These are phyloP conservation scores for Casuarina equisetifolia DNA, from an alignment of 306 rosid species.

Conservation along the genomic window DNA sequence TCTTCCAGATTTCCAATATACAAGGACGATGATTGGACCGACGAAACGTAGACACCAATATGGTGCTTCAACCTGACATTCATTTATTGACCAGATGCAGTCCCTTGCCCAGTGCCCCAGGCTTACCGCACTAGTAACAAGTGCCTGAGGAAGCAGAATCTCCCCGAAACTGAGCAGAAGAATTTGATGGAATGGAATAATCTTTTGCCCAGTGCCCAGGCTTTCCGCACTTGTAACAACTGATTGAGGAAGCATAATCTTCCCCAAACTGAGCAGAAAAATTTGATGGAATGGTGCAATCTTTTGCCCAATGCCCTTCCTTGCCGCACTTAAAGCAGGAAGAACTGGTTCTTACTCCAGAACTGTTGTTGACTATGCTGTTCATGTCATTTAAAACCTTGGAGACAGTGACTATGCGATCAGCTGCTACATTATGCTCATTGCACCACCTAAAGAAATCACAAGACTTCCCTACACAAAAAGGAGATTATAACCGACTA, in stretches of 20 bases:
- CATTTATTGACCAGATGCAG: conserved; percentile 13
- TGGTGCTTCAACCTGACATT: neutral
- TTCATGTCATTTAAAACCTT: conserved; percentile 13
- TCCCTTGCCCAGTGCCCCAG: conserved; percentile 64
- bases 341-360: conserved; percentile 30
- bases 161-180: conserved; percentile 31
- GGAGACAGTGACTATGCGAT: conserved; percentile 6
- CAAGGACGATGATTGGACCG: neutral
- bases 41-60: neutral
- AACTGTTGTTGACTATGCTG: conserved; percentile 25
- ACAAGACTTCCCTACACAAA: conserved; percentile 39
- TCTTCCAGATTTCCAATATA: neutral
- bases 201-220: conserved; percentile 62
- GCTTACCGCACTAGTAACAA: conserved; percentile 51
- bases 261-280: conserved; percentile 29
- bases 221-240: conserved; percentile 51
- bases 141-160: conserved; percentile 28
- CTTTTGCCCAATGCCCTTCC: conserved; percentile 62
- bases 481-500: neutral
- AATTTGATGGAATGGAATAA: conserved; percentile 38
- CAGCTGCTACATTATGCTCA: conserved; percentile 29
- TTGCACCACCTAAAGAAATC: conserved; percentile 66
- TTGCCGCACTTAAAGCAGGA: conserved; percentile 52
- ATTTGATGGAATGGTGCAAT: conserved; percentile 41
- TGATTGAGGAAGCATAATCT: conserved; percentile 27